Base-by-base conservation (phyloP, 306 rosid genomes). In the Crotalaria pallida region DNA sequence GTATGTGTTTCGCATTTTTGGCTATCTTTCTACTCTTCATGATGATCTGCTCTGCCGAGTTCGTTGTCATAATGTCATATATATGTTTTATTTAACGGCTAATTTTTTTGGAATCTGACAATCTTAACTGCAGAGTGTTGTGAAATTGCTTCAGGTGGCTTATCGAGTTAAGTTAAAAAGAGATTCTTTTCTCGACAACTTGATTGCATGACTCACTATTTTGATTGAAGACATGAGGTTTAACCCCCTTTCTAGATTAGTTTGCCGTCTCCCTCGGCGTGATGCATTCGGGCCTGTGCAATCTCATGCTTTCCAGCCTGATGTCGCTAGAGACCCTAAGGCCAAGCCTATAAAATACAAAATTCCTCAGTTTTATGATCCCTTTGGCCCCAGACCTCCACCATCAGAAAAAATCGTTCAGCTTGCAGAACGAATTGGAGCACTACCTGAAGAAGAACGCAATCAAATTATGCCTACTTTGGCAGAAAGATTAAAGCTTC, bases 351-450 rank as follows among this genome's bases (percentile, higher is more conserved):
- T 12, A 47, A 82, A 53, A 56, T 82, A 75, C 71, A 79, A 79
- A 75, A 79, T 82, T 61, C 86, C 86, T 52, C 81, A 79, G 22
- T 72, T 57, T 49, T 82, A 83, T 56, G 58, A 83, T 69, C 84
- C 86, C 7, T 83, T 79, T 67, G 84, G 79, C 51, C 84, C 86
- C 51, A 60, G 81, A 66, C 77, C 86, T 61, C 86, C 86, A 59
- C 84, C 86, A 5, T 83, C 84, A 4, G 86, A 79, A 55, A 83
- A 82, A 56, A 58, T 79, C 0, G 6, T 67, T 75, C 84, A 83
- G 67, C 84, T 83, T 51, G 86, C 86, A 2, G 81, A 82, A 31
- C 65, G 65, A 22, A 79, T 83, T 9, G 86, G 70, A 7, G 84
- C 65, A 48, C 48, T 83, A 17, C 51, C 86, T 0, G 76, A 83